These are phyloP conservation scores for Claviceps sp. DNA, from an alignment of 2,329 filamentous ascomycete species.

Conservation along the genomic window DNA sequence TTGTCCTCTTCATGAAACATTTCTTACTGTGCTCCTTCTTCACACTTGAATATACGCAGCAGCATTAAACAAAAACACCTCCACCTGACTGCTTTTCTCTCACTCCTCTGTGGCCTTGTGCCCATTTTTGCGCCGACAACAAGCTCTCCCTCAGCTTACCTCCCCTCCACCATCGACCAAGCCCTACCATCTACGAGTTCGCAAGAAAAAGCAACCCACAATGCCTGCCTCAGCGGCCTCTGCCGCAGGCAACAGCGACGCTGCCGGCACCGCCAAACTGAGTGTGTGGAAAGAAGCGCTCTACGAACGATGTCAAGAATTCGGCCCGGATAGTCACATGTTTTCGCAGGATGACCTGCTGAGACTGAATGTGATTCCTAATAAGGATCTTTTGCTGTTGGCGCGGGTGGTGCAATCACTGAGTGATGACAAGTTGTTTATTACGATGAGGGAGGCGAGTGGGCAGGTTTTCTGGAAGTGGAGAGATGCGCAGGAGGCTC, in stretches of 20 bases:
- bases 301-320: constrained; percentile 41
- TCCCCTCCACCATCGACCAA: background rate
- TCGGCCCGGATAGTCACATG: constrained; percentile 31
- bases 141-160: too few relatives aligned
- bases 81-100: background rate
- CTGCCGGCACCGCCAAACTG: constrained; percentile 28
- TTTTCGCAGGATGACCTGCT: constrained; percentile 48
- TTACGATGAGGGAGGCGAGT: constrained; percentile 27
- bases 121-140: background rate
- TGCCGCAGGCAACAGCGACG: constrained; percentile 16
- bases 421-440: constrained; percentile 46
- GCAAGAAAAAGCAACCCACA: background rate
- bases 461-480: constrained; percentile 39
- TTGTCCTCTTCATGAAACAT: background rate
- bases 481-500: constrained; percentile 44
- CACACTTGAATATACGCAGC: background rate
- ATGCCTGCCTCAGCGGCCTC: constrained; percentile 17
- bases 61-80: too few relatives aligned
- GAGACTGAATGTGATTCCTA: constrained; percentile 42
- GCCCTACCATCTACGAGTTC: background rate
- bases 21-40: background rate
- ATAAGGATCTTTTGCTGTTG: constrained; percentile 40
- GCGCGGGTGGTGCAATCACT: constrained; percentile 43
- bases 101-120: background rate
- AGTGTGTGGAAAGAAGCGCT: constrained; percentile 40